phyloP scores from a whole-genome alignment of 179 eudicot species.

The Drosera spatulata region DNA sequence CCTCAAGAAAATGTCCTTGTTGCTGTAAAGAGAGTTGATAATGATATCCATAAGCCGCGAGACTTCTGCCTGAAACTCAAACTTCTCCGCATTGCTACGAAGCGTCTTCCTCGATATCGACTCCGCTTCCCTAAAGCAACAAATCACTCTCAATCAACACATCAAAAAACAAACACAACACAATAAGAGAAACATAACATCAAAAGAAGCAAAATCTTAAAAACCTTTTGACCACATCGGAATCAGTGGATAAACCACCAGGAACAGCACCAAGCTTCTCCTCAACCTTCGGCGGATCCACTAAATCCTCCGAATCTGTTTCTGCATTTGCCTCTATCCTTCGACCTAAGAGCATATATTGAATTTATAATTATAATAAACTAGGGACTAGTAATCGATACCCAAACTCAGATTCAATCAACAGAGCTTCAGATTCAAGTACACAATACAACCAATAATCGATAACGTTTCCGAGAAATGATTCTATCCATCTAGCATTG shows the following conservation, averaged over 20 bases:
- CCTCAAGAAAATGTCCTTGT: conserved; percentile 93
- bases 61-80: conserved; percentile 98
- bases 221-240: conserved; percentile 83
- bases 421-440: not conserved
- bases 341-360: conserved; percentile 32
- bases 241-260: conserved; percentile 77
- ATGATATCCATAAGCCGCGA: conserved; percentile 98
- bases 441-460: too few species aligned
- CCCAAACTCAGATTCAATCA: not conserved
- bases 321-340: conserved; percentile 76
- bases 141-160: too few species aligned
- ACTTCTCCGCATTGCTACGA: conserved; percentile 84
- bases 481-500: too few species aligned
- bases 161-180: not conserved
- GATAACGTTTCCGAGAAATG: too few species aligned
- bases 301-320: conserved; percentile 61
- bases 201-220: not conserved
- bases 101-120: conserved; percentile 76
- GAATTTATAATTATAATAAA: not conserved
- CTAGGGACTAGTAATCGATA: not conserved
- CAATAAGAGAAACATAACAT: not conserved
- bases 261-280: conserved; percentile 93
- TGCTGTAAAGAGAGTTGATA: conserved; percentile 94
- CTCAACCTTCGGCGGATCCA: conserved; percentile 78
- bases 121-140: conserved; percentile 58